Conservation (phyloP, 139 green algal species). For the Coelastrella sp. region DNA sequence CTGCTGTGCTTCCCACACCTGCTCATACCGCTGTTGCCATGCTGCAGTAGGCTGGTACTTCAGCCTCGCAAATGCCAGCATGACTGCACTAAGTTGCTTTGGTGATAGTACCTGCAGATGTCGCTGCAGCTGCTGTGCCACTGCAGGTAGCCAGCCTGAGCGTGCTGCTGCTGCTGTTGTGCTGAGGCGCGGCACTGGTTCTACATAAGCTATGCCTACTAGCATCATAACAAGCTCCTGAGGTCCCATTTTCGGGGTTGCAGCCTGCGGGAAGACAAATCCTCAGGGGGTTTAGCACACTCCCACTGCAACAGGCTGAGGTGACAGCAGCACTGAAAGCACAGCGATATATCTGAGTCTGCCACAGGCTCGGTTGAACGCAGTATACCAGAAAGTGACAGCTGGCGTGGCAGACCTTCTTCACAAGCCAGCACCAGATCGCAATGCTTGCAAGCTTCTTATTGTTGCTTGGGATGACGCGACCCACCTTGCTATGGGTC, state of each 20-base stretch:
- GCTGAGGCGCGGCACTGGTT: neutral
- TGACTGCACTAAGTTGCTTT: constrained; percentile 61
- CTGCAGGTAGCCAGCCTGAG: constrained; percentile 8
- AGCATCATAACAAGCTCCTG: constrained; percentile 41
- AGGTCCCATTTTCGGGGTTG: neutral
- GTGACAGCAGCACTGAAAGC: neutral
- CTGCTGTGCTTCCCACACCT: constrained; percentile 52
- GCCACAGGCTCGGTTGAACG: neutral
- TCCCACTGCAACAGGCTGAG: no score
- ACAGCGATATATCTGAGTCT: neutral
- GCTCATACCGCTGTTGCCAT: constrained; percentile 39
- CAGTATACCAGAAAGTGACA: no score
- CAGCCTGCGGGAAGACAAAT: neutral
- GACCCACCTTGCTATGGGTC: constrained; percentile 8
- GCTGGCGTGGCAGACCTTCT: no score
- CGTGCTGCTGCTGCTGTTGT: constrained; percentile 14
- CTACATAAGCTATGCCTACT: constrained; percentile 1
- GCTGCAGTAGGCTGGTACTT: constrained; percentile 43
- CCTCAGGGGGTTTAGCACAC: no score
- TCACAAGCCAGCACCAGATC: neutral
- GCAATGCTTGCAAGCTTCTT: neutral
- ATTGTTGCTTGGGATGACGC: neutral
- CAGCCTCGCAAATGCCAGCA: constrained; percentile 63
- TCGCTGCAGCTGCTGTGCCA: constrained; percentile 34
- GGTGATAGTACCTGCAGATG: constrained; percentile 53